Evolutionary conservation across 2,329 filamentous ascomycete genomes (phyloP).

Genomic region (Aspergillus sp.): DNA sequence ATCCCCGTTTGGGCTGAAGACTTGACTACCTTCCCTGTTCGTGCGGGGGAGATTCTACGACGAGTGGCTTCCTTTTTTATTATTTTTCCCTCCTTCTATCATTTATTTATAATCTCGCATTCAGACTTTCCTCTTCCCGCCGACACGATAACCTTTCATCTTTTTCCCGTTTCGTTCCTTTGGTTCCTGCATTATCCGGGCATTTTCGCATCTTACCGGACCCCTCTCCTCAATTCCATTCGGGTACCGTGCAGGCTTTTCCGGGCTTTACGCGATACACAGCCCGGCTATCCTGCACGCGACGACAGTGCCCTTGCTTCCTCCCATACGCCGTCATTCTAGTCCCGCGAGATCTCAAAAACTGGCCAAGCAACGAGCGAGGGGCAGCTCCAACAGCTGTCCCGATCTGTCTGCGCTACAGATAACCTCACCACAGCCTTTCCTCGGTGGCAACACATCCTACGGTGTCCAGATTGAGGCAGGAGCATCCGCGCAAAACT

Average conservation of each 20-base stretch:
- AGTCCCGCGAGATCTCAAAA: conserved; percentile 26
- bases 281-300: not conserved
- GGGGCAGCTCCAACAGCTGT: conserved; percentile 39
- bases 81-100: too few relatives aligned
- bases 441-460: conserved; percentile 18
- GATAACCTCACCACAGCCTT: conserved; percentile 20
- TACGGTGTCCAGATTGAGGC: conserved; percentile 16
- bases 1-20: not conserved
- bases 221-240: not conserved
- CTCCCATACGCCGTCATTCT: conserved; percentile 5
- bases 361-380: conserved; percentile 35
- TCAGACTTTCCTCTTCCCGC: too few relatives aligned
- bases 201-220: not conserved
- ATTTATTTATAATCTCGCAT: too few relatives aligned
- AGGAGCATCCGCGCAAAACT: conserved; percentile 21
- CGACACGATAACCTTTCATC: too few relatives aligned
- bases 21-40: not conserved
- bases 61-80: not conserved
- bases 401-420: conserved; percentile 36
- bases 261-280: not conserved
- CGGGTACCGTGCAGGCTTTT: not conserved
- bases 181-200: not conserved
- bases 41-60: not conserved
- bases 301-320: not conserved
- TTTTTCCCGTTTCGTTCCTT: not conserved